Percentiles rank a stretch among this genome's conserved stretches.
These are phyloP conservation scores for Echeveria elegans DNA, from an alignment of 164 flowering plant genomes.

Conservation along the genomic window DNA sequence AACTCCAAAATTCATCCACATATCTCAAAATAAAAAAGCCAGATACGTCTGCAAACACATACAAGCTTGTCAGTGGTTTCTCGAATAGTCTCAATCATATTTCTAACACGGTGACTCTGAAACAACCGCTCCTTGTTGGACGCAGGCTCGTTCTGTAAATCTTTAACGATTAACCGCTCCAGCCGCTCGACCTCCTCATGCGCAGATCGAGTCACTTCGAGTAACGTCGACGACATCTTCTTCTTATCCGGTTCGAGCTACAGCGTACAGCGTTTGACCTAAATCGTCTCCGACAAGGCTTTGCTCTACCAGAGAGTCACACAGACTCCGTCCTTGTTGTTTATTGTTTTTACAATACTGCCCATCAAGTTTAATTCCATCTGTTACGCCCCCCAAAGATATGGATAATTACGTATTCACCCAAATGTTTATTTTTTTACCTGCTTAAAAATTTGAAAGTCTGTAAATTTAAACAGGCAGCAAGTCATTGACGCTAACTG, in stretches of 20 bases:
- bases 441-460: no score
- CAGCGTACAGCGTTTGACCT: neutral
- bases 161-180: slow-evolving; percentile 84
- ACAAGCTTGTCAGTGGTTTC: slow-evolving; percentile 69
- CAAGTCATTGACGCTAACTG: no score
- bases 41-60: slow-evolving; percentile 7
- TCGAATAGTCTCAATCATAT: slow-evolving; percentile 65
- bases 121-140: slow-evolving; percentile 55
- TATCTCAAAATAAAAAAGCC: neutral
- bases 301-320: no score
- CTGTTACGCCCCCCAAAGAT: no score
- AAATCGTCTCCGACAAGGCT: neutral
- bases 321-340: no score
- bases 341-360: no score
- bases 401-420: no score
- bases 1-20: neutral
- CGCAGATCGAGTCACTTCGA: slow-evolving; percentile 76
- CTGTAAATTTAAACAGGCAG: no score
- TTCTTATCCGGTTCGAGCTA: slow-evolving; percentile 1
- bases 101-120: slow-evolving; percentile 85
- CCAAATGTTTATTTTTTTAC: no score
- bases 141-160: slow-evolving; percentile 74
- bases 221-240: slow-evolving; percentile 94
- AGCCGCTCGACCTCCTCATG: slow-evolving; percentile 96
- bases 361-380: no score